Conservation (phyloP, 2,329 filamentous ascomycete genomes). For the Albophoma yamanashiensis region DNA sequence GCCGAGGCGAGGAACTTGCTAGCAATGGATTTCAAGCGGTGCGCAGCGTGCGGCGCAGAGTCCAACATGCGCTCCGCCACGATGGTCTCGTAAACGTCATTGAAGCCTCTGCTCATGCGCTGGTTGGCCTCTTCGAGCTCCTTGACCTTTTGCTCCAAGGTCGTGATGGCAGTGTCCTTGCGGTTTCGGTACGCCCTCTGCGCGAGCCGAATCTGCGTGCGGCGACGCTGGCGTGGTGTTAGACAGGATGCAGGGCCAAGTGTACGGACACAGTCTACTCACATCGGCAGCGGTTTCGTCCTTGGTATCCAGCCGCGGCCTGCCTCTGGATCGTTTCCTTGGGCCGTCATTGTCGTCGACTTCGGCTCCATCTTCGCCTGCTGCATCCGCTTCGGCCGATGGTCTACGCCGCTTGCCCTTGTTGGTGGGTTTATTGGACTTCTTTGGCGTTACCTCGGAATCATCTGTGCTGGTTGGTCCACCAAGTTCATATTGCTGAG, state of each 20-base stretch:
- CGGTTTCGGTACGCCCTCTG: slow-evolving; percentile 77
- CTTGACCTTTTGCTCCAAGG: slow-evolving; percentile 59
- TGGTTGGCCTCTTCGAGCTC: slow-evolving; percentile 59
- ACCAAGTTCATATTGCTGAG: neutral
- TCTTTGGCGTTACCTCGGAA: neutral
- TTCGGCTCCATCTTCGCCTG: slow-evolving; percentile 8
- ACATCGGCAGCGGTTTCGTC: slow-evolving; percentile 73
- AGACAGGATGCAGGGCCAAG: neutral
- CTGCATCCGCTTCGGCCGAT: slow-evolving; percentile 4
- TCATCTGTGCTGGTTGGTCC: too few relatives aligned
- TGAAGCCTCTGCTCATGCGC: slow-evolving; percentile 63
- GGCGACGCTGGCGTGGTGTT: slow-evolving; percentile 47
- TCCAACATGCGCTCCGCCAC: slow-evolving; percentile 46
- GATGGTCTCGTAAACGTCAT: slow-evolving; percentile 53
- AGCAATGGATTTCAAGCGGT: slow-evolving; percentile 44
- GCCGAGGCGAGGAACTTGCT: slow-evolving; percentile 40
- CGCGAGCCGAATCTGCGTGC: slow-evolving; percentile 79
- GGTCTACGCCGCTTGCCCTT: slow-evolving; percentile 13
- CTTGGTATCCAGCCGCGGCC: slow-evolving; percentile 64
- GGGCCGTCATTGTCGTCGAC: slow-evolving; percentile 30
- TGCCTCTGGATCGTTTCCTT: slow-evolving; percentile 55
- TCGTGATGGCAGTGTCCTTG: slow-evolving; percentile 72
- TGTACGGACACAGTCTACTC: slow-evolving; percentile 28
- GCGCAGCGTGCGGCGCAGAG: slow-evolving; percentile 43
- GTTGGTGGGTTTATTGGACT: neutral